Evolutionary conservation across 2,329 filamentous ascomycete species (phyloP), one percentile per base, ranked within the genome.

Genomic region (Fusarium algeriense): DNA sequence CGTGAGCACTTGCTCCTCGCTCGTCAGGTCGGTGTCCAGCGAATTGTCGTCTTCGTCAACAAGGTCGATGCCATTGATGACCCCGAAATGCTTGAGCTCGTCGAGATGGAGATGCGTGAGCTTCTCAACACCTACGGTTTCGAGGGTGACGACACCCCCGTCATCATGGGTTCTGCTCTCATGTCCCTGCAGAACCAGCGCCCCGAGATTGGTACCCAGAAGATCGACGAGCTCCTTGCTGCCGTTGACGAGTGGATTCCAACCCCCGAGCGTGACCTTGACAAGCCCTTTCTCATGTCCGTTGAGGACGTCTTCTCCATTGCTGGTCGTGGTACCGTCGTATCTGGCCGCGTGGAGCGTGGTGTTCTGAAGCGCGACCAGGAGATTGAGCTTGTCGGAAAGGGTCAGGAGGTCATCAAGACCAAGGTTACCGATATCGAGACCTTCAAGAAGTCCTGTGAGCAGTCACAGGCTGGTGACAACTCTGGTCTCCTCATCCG

Each of bases 71-170:
- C 94, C 74, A 90, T 99, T 71, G 95, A 98, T 77, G 96, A 99
- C 87, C 93, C 93, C 70, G 96, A 99, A 86, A 99, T 99, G 96
- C 90, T 99, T 90, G 96, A 99, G 87, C 93, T 99, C 66, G 96
- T 99, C 81, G 96, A 99, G 90, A 97, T 99, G 92, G 96, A 99
- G 88, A 99, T 99, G 96, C 94, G 96, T 80, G 96, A 99, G 86
- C 91, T 99, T 60, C 92, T 99, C 67, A 90, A 80, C 79, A 92
- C 91, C 77, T 99, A 99, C 84, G 95, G 94, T 70, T 99, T 99
- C 82, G 96, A 99, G 85, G 96, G 96, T 77, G 97, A 99, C 79
- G 93, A 98, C 60, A 99, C 96, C 55, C 96, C 96, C 71, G 97
- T 99, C 82, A 88, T 99, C 83, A 92, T 99, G 87, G 96, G 96